A percentile compares a stretch with the other conserved stretches of the same genome.
Conservation (phyloP, 176 grass and related monocot species). For the Aechmea fasciata region DNA sequence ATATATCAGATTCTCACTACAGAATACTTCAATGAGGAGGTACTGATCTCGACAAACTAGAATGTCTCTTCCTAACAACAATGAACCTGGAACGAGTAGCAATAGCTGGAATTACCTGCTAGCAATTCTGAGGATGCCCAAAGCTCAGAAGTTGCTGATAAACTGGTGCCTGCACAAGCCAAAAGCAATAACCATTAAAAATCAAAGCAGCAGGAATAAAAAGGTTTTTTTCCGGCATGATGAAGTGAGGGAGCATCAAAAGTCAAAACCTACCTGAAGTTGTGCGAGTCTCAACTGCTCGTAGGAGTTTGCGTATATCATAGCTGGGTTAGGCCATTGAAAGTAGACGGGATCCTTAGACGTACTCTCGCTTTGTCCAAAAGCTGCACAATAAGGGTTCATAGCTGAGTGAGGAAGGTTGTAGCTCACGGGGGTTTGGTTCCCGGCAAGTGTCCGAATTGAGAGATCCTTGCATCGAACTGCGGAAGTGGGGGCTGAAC, state of each 20-base stretch:
- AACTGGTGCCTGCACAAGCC: constrained; percentile 7
- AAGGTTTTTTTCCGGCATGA: background rate
- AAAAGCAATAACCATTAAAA: background rate
- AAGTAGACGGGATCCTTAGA: constrained; percentile 6
- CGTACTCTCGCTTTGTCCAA: constrained; percentile 10
- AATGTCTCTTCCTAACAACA: too few relatives aligned
- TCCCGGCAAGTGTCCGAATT: constrained; percentile 15
- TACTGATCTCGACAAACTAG: background rate
- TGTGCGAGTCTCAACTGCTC: constrained; percentile 12
- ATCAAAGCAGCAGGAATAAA: background rate
- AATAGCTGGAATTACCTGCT: constrained; percentile 4
- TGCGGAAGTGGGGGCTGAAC: constrained; percentile 13
- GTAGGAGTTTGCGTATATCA: constrained; percentile 16
- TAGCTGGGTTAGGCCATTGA: constrained; percentile 16
- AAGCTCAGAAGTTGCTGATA: constrained; percentile 21
- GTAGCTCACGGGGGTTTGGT: constrained; percentile 11
- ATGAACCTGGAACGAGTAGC: background rate
- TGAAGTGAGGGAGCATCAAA: background rate
- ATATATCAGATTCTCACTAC: too few relatives aligned
- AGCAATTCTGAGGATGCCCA: constrained; percentile 21
- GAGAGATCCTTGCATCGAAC: constrained; percentile 9
- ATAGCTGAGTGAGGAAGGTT: background rate
- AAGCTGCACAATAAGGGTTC: constrained; percentile 1
- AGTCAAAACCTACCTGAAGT: constrained; percentile 12
- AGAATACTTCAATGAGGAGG: background rate